These are phyloP conservation scores for Chenopodium quinoa DNA, from an alignment of 148 eudicot species.

Conservation along the genomic window DNA sequence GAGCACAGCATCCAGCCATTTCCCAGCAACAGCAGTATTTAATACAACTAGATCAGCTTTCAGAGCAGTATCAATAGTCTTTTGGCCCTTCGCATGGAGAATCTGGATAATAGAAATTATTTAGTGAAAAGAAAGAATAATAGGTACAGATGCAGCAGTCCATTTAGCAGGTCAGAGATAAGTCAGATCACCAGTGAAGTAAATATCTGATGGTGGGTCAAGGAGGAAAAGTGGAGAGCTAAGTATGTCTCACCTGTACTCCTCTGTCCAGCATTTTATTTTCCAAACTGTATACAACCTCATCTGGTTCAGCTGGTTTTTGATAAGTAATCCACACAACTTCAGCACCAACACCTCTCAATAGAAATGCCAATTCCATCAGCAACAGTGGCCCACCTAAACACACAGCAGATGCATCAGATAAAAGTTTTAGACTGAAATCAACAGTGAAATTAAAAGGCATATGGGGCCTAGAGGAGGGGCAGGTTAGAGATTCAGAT, in stretches of 20 bases:
- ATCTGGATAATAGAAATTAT: slow-evolving; percentile 42
- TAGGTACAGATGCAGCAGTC: neutral
- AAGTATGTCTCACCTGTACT: slow-evolving; percentile 48
- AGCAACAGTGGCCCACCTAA: slow-evolving; percentile 72
- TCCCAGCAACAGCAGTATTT: slow-evolving; percentile 99
- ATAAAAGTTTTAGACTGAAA: neutral
- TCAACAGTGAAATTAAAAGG: neutral
- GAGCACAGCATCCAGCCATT: slow-evolving; percentile 93
- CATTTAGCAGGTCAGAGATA: neutral
- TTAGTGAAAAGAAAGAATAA: neutral
- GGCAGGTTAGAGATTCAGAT: neutral
- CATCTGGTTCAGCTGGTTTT: slow-evolving; percentile 55
- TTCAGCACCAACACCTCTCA: slow-evolving; percentile 63
- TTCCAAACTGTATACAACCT: slow-evolving; percentile 60
- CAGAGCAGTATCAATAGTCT: slow-evolving; percentile 86
- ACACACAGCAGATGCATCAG: slow-evolving; percentile 20
- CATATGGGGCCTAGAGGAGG: neutral
- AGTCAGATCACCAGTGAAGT: neutral
- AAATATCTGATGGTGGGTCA: neutral
- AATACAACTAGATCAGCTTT: slow-evolving; percentile 90
- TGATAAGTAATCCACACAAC: slow-evolving; percentile 81
- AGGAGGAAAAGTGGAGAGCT: neutral
- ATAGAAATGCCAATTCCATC: slow-evolving; percentile 74
- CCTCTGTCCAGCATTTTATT: slow-evolving; percentile 68
- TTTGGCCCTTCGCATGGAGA: slow-evolving; percentile 71